Base-by-base conservation (phyloP, 2,329 filamentous ascomycete species). In the Neocatenulostroma microsporum region DNA sequence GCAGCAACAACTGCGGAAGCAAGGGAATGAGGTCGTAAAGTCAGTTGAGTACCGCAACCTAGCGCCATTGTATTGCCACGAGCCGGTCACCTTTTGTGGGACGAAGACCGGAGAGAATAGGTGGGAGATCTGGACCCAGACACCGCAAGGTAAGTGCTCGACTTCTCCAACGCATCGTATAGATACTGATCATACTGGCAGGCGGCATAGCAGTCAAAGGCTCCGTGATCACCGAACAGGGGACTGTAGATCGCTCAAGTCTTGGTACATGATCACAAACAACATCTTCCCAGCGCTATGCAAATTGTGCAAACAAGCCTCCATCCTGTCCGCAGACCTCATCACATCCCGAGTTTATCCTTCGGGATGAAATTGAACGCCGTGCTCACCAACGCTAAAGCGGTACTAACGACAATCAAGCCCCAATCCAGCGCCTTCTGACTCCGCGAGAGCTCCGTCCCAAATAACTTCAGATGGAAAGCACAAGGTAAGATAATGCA, bases 391-490 rank as follows among this genome's bases (percentile, higher is more conserved):
- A 80, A 50, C 10, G 84, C 89, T 56, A 95, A 62, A 14, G 78
- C 54, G 1, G 74, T 69, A 37, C 84, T 89, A 9, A 84, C 53
- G 4, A 76, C 58, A 53, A 95, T 78, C 48, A 94, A 62, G 12
- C 66, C 56, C 69, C 78, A 87, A 50, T 82, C 78, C 28, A 83
- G 47, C 3, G 75, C 57, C 51, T 74, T 78, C 62, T 94, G 84
- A 15, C 58, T 57, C 1, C 59, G 47, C 1, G 69, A 64, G 28
- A 95, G 76, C 41, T 88, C 79, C 32, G 77, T 72, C 30, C 78
- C 77, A 58, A 94, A 96, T 1, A 96, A 76, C 63, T 88, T 94
- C 39, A 96, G 65, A 55, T 96, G 86, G 56, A 96, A 96, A 4
- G 80, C 74, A 21, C 94, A 67, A 0, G 89, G 89, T 33, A 96